Evolutionary conservation across 805 yeast species (phyloP).

Genomic region (Candida vaughaniae): DNA sequence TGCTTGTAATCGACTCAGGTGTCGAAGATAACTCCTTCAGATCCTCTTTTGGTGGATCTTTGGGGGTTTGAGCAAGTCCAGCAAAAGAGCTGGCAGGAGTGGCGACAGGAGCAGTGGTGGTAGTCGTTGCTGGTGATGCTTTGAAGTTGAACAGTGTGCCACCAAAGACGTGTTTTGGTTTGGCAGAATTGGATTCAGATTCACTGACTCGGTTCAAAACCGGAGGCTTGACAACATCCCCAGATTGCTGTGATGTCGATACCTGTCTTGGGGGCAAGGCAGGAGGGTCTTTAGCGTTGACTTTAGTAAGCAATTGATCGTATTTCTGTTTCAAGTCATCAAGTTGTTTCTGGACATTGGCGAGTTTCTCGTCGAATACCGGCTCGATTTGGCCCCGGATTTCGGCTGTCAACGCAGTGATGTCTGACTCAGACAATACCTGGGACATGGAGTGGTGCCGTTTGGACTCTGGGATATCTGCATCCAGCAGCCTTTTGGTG

Average conservation of each 20-base stretch:
- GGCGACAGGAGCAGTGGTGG: slow-evolving; percentile 6
- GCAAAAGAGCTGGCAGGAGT: slow-evolving; percentile 17
- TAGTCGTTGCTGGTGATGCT: slow-evolving; percentile 7
- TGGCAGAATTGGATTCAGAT: slow-evolving; percentile 1
- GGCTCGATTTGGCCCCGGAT: slow-evolving; percentile 30
- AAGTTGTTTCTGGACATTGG: slow-evolving; percentile 21
- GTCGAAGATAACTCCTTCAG: too few relatives aligned
- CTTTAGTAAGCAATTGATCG: slow-evolving; percentile 1
- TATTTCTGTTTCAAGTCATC: slow-evolving; percentile 17
- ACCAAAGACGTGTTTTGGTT: slow-evolving; percentile 20
- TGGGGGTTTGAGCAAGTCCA: slow-evolving; percentile 8
- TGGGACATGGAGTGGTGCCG: not conserved
- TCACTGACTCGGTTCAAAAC: slow-evolving; percentile 1
- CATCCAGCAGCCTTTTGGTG: too few relatives aligned
- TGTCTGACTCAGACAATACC: too few relatives aligned
- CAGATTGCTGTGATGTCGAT: too few relatives aligned
- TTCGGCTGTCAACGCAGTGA: slow-evolving; percentile 28
- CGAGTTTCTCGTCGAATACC: slow-evolving; percentile 17
- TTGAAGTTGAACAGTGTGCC: slow-evolving; percentile 19
- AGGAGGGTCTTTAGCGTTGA: too few relatives aligned
- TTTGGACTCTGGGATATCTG: too few relatives aligned
- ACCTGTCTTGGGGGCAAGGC: too few relatives aligned
- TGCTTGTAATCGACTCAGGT: slow-evolving; percentile 2
- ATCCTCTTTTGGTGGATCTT: slow-evolving; percentile 7
- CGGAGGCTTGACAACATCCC: too few relatives aligned